Evolutionary conservation across 176 grass and related monocot genomes (phyloP).

Genomic region (Zizania latifolia): DNA sequence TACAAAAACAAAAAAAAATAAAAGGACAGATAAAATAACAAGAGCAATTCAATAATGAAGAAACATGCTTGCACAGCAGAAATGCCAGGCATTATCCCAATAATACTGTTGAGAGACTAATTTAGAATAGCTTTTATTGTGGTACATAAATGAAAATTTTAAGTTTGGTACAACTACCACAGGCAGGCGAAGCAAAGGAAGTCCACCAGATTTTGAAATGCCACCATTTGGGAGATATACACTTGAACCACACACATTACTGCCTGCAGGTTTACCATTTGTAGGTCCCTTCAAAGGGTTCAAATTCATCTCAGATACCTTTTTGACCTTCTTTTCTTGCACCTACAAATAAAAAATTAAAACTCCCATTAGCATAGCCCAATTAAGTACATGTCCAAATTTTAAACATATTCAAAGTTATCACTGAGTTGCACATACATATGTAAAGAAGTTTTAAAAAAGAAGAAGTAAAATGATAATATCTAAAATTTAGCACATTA

Average conservation of each 20-base stretch:
- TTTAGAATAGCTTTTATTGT: background rate
- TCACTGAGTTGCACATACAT: background rate
- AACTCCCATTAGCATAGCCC: conserved; percentile 13
- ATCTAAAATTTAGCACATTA: too few relatives aligned
- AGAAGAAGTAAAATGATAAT: too few relatives aligned
- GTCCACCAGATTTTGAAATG: conserved; percentile 32
- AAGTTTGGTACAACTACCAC: conserved; percentile 76
- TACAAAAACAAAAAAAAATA: background rate
- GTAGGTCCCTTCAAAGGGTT: conserved; percentile 42
- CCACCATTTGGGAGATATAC: conserved; percentile 50
- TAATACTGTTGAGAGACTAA: background rate
- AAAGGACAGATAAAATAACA: background rate
- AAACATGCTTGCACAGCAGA: background rate
- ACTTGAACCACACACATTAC: conserved; percentile 12
- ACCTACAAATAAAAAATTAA: conserved; percentile 53
- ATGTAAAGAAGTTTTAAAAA: background rate
- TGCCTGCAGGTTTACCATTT: conserved; percentile 54
- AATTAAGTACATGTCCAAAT: background rate
- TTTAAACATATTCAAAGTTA: conserved; percentile 18
- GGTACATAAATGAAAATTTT: conserved; percentile 20
- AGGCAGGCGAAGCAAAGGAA: conserved; percentile 66
- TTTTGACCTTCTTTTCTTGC: conserved; percentile 98
- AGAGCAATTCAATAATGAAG: conserved; percentile 5
- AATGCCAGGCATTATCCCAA: conserved; percentile 12
- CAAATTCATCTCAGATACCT: conserved; percentile 79